A percentile compares a stretch with the other conserved stretches of the same genome.
These are phyloP conservation scores for Phylloporus sp. DNA, from an alignment of 768 basidiomycete genomes.

Conservation along the genomic window DNA sequence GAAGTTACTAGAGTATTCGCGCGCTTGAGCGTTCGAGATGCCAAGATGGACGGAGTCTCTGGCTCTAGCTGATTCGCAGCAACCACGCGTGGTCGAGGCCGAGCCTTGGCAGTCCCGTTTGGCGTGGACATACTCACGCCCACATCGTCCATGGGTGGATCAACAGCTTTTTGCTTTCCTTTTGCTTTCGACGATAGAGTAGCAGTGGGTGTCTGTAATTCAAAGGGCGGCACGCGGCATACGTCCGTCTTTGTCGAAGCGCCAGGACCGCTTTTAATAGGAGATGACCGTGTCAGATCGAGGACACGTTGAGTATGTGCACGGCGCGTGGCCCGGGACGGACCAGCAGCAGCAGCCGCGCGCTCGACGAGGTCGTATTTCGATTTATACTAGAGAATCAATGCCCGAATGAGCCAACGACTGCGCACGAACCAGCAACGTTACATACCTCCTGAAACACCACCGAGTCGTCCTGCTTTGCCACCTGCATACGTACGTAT, in stretches of 20 bases:
- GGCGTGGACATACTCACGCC: constrained; percentile 9
- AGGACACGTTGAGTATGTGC: constrained; percentile 52
- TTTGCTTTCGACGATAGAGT: constrained; percentile 26
- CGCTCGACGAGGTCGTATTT: constrained; percentile 57
- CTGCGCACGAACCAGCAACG: background rate
- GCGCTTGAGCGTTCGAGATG: constrained; percentile 23
- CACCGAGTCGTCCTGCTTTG: constrained; percentile 64
- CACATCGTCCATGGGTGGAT: constrained; percentile 9
- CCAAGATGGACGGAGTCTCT: constrained; percentile 7
- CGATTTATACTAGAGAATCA: constrained; percentile 48
- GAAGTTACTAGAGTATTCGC: constrained; percentile 19
- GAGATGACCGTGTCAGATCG: constrained; percentile 31
- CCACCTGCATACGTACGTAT: constrained; percentile 41
- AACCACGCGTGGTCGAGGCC: constrained; percentile 6
- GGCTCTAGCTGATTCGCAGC: constrained; percentile 1
- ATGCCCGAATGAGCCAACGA: constrained; percentile 1
- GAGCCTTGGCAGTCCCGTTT: constrained; percentile 10
- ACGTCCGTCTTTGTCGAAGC: constrained; percentile 10
- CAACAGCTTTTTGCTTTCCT: constrained; percentile 30
- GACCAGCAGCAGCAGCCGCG: constrained; percentile 36
- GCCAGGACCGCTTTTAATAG: constrained; percentile 9
- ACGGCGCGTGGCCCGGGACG: constrained; percentile 57
- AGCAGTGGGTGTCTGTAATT: background rate
- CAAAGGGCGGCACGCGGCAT: constrained; percentile 6
- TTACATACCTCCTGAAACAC: constrained; percentile 69